Conservation (phyloP, 2,329 filamentous ascomycete species). For the Exophiala xenobiotica region DNA sequence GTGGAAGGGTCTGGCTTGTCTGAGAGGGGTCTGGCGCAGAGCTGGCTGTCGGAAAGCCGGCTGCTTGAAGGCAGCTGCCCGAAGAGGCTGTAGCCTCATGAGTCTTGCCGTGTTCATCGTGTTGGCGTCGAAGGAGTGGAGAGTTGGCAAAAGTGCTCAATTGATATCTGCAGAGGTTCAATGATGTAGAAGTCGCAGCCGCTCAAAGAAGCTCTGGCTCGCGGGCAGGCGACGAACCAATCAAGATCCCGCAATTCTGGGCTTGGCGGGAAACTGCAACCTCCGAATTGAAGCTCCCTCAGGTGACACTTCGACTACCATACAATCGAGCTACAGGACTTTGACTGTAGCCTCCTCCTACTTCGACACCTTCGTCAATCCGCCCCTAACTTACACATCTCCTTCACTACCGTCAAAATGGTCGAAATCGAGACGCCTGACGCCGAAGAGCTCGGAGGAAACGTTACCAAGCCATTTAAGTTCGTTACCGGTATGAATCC, state of each 20-base stretch:
- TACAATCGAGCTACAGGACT: conserved; percentile 8
- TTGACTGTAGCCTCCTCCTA: conserved; percentile 17
- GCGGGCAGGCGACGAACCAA: conserved; percentile 11
- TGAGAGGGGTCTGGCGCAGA: conserved; percentile 27
- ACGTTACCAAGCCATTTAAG: conserved; percentile 98
- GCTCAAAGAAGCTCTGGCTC: conserved; percentile 11
- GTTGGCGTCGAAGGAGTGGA: conserved; percentile 24
- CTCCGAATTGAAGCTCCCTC: conserved; percentile 17
- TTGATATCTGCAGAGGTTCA: conserved; percentile 3
- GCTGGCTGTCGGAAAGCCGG: conserved; percentile 22
- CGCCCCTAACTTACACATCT: conserved; percentile 36
- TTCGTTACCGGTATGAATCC: conserved; percentile 42
- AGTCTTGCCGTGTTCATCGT: conserved; percentile 27
- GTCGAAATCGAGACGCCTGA: conserved; percentile 66
- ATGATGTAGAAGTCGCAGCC: conserved; percentile 18
- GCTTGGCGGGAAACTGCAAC: conserved; percentile 14
- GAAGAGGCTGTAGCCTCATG: conserved; percentile 29
- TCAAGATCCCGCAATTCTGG: conserved; percentile 11
- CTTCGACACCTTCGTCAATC: conserved; percentile 30
- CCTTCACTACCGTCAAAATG: conserved; percentile 64
- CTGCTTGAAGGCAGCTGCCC: conserved; percentile 28
- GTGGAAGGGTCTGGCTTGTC: conserved; percentile 29
- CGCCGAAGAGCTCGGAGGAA: conserved; percentile 71
- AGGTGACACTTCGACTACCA: conserved; percentile 18
- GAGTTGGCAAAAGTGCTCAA: conserved; percentile 12